phyloP scores from a whole-genome alignment of 208 protist genomes.

The Vickermania spadyakhi region DNA sequence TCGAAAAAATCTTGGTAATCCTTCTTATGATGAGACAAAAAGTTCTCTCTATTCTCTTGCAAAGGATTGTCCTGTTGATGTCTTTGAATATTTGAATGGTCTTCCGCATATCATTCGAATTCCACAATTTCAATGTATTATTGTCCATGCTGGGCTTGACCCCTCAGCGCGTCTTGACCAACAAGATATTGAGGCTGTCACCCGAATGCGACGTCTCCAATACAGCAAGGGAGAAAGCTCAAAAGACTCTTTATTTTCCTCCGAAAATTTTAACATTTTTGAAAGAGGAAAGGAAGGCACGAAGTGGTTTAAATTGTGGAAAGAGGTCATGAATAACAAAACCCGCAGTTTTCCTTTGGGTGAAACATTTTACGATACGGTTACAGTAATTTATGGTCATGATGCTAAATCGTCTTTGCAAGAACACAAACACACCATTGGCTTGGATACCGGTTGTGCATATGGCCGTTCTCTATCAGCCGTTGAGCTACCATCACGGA shows the following conservation, averaged over 20 bases:
- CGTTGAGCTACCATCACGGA: constrained; percentile 26
- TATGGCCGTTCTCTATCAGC: constrained; percentile 56
- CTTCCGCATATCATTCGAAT: constrained; percentile 64
- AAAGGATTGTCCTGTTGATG: constrained; percentile 25
- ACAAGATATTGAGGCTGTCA: constrained; percentile 33
- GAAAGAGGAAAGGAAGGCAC: constrained; percentile 21
- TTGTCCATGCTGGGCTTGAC: constrained; percentile 74
- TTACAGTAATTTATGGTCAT: constrained; percentile 58
- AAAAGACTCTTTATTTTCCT: constrained; percentile 18
- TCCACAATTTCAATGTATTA: constrained; percentile 30
- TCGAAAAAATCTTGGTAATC: neutral
- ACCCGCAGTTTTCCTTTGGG: neutral
- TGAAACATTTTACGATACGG: constrained; percentile 1
- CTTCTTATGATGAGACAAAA: constrained; percentile 14
- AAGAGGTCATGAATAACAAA: neutral
- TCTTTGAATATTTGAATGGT: constrained; percentile 30
- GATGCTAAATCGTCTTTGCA: constrained; percentile 66
- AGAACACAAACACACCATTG: constrained; percentile 41
- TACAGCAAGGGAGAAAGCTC: neutral
- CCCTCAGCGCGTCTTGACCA: constrained; percentile 26
- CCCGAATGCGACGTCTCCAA: constrained; percentile 46
- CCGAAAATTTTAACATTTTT: constrained; percentile 18
- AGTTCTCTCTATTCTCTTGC: constrained; percentile 39
- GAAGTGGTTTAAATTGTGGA: constrained; percentile 36
- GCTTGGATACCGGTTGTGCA: constrained; percentile 63